Conservation (phyloP, 805 yeast species). For the Pichia exigua region DNA sequence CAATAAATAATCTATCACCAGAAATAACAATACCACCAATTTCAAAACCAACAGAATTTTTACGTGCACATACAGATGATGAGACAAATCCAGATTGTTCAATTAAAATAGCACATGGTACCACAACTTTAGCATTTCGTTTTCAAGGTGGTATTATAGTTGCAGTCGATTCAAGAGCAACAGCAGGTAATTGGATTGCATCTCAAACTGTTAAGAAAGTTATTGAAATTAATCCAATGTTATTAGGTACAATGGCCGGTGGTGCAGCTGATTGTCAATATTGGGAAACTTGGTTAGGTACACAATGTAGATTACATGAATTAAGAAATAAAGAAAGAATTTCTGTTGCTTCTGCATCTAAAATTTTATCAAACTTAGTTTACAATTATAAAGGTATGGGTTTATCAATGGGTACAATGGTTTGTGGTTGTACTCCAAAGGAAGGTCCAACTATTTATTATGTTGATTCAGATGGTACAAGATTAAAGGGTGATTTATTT, state of each 20-base stretch:
- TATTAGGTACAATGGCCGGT: constrained; percentile 98
- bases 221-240: constrained; percentile 89
- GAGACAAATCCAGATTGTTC: constrained; percentile 86
- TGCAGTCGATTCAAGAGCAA: constrained; percentile 97
- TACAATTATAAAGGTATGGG: constrained; percentile 97
- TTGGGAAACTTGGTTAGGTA: constrained; percentile 99
- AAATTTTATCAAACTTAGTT: constrained; percentile 82
- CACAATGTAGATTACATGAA: constrained; percentile 93
- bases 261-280: constrained; percentile 99
- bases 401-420: constrained; percentile 98
- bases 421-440: constrained; percentile 91
- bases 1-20: constrained; percentile 39
- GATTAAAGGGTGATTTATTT: constrained; percentile 88
- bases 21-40: constrained; percentile 71
- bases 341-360: constrained; percentile 93
- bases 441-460: constrained; percentile 95
- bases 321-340: constrained; percentile 91
- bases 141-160: constrained; percentile 93
- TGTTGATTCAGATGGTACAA: constrained; percentile 95
- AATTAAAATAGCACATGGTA: constrained; percentile 96
- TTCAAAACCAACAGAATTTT: constrained; percentile 81
- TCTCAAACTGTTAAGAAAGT: constrained; percentile 97
- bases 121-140: constrained; percentile 96
- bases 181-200: constrained; percentile 97
- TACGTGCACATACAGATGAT: constrained; percentile 98